Percentiles rank a stretch among this genome's conserved stretches.
phyloP scores from a whole-genome alignment of 2,329 filamentous ascomycete species.

The Cryphonectria naterciae region DNA sequence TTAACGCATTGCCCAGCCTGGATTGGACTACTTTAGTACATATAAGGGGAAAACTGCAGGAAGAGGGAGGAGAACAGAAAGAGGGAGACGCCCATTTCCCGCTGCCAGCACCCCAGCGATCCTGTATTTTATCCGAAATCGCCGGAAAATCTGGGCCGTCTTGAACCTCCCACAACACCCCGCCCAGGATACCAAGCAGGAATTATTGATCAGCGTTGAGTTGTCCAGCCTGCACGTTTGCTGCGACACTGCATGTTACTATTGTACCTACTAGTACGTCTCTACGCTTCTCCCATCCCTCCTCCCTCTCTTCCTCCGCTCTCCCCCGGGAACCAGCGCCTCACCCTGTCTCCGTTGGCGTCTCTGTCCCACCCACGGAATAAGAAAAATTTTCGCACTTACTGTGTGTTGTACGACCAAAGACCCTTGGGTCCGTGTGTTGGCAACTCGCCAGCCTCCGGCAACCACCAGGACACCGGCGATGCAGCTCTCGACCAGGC shows the following conservation, averaged over 20 bases:
- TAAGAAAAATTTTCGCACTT: not conserved
- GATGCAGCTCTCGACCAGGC: not conserved
- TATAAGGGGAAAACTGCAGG: not conserved
- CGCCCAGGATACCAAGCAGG: not conserved
- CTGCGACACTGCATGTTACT: not conserved
- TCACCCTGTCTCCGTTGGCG: not conserved
- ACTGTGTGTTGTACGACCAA: not conserved
- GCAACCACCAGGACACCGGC: not conserved
- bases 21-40: not conserved
- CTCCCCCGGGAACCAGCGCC: not conserved
- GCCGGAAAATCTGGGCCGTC: conserved; percentile 3
- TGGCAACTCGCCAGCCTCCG: not conserved
- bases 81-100: not conserved
- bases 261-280: not conserved
- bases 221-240: not conserved
- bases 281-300: not conserved
- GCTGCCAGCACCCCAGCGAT: not conserved
- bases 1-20: not conserved
- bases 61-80: too few species aligned
- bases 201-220: not conserved
- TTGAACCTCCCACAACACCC: not conserved
- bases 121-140: not conserved
- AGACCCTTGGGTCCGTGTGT: not conserved
- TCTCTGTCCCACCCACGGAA: not conserved
- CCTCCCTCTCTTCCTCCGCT: not conserved